These are phyloP conservation scores for Didymella pinodella DNA, from an alignment of 2,329 filamentous ascomycete species.

Conservation along the genomic window DNA sequence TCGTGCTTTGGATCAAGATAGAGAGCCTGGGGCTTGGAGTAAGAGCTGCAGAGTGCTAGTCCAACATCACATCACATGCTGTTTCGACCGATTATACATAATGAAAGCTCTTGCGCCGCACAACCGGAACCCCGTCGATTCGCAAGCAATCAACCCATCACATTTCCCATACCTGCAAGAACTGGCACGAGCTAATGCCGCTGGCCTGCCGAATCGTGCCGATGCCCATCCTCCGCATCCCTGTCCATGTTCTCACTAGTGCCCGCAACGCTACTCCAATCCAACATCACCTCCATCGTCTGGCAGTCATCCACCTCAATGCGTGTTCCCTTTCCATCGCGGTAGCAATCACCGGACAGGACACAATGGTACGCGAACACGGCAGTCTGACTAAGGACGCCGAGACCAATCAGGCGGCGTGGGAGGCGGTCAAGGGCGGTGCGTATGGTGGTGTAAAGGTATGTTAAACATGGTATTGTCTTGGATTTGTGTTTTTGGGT, in stretches of 20 bases:
- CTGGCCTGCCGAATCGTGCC: slow-evolving; percentile 2
- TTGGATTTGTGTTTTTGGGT: not conserved
- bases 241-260: slow-evolving; percentile 5
- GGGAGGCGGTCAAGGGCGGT: slow-evolving; percentile 74
- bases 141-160: not conserved
- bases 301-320: not conserved
- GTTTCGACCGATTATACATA: not conserved
- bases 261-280: slow-evolving; percentile 8
- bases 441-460: slow-evolving; percentile 71
- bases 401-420: slow-evolving; percentile 74
- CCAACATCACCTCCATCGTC: slow-evolving; percentile 14
- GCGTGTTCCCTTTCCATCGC: not conserved
- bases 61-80: too few species aligned
- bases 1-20: not conserved
- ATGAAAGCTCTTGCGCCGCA: not conserved
- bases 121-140: not conserved
- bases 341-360: not conserved
- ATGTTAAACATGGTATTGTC: slow-evolving; percentile 25
- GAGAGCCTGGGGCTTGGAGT: not conserved
- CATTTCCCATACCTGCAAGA: not conserved
- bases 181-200: not conserved
- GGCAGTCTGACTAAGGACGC: slow-evolving; percentile 66
- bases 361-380: slow-evolving; percentile 57
- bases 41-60: not conserved
- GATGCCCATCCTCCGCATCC: not conserved